Evolutionary conservation across 148 eudicot genomes (phyloP).

Genomic region (Gaultheria prostrata): DNA sequence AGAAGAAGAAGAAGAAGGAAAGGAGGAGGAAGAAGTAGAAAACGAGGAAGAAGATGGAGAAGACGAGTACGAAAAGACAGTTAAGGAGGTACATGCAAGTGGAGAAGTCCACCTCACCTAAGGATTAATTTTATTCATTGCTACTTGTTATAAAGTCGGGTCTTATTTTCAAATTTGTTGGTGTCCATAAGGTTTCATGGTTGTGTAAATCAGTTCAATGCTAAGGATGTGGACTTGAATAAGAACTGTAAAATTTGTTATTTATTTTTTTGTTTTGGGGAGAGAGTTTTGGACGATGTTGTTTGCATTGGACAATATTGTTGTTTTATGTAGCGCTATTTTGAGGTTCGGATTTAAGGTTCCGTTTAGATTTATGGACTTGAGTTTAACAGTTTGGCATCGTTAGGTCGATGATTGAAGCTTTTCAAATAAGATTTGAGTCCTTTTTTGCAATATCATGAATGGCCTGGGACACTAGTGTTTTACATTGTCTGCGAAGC

Average conservation of each 20-base stretch:
- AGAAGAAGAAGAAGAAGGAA: constrained; percentile 48
- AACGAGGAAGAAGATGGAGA: constrained; percentile 55
- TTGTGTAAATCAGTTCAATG: constrained; percentile 18
- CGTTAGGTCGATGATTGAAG: too few relatives aligned
- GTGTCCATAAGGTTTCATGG: constrained; percentile 16
- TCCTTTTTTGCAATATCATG: too few relatives aligned
- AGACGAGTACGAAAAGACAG: constrained; percentile 79
- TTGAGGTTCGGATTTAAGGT: too few relatives aligned
- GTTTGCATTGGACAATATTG: neutral
- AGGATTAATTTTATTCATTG: constrained; percentile 6
- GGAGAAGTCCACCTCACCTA: constrained; percentile 53
- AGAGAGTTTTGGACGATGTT: neutral
- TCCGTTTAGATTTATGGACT: too few relatives aligned
- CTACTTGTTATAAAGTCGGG: neutral
- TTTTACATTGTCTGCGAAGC: too few relatives aligned
- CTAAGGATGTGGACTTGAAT: constrained; percentile 16
- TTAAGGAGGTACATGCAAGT: constrained; percentile 69
- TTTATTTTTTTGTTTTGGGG: neutral
- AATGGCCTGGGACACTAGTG: too few relatives aligned
- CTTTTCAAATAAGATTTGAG: too few relatives aligned
- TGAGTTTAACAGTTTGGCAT: too few relatives aligned
- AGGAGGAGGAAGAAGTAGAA: constrained; percentile 30
- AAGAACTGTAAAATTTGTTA: constrained; percentile 15
- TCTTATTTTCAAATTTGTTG: neutral
- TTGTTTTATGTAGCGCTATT: too few relatives aligned